These are phyloP conservation scores for Gynostemma pentaphyllum DNA, from an alignment of 306 rosid species.

Conservation along the genomic window DNA sequence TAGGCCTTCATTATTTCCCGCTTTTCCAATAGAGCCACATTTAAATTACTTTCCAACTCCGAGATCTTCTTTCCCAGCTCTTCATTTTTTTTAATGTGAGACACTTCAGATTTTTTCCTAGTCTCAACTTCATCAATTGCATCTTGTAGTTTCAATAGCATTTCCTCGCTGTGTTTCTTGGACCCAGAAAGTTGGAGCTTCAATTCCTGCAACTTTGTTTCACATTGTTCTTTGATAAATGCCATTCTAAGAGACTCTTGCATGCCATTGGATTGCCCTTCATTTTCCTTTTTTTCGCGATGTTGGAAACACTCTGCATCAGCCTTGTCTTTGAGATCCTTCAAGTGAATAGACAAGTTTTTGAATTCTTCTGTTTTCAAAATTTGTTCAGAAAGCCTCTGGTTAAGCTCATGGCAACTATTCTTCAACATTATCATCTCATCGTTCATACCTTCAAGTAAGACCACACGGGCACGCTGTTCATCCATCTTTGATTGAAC, in stretches of 20 bases:
- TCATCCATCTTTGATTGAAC: constrained; percentile 56
- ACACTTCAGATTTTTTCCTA: constrained; percentile 67
- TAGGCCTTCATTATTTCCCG: constrained; percentile 71
- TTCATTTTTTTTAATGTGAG: constrained; percentile 60
- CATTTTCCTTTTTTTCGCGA: constrained; percentile 66
- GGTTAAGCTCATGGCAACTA: constrained; percentile 47
- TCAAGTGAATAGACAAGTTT: constrained; percentile 84
- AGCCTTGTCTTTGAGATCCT: constrained; percentile 88
- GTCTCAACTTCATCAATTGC: constrained; percentile 69
- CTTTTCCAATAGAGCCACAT: constrained; percentile 58
- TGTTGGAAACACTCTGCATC: constrained; percentile 54
- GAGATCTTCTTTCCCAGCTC: constrained; percentile 67
- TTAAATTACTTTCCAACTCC: constrained; percentile 82
- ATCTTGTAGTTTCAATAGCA: constrained; percentile 86
- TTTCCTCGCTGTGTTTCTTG: constrained; percentile 77
- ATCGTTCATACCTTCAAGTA: constrained; percentile 42
- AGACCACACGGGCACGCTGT: constrained; percentile 35
- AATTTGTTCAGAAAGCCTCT: constrained; percentile 77
- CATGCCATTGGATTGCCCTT: constrained; percentile 50
- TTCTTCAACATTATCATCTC: constrained; percentile 42
- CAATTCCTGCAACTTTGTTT: constrained; percentile 85
- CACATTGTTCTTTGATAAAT: constrained; percentile 92
- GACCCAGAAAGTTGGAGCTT: constrained; percentile 72
- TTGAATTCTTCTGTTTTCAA: constrained; percentile 83
- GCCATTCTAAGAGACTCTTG: constrained; percentile 95